Conservation (phyloP, 164 flowering plant species). For the Hamamelis virginiana region DNA sequence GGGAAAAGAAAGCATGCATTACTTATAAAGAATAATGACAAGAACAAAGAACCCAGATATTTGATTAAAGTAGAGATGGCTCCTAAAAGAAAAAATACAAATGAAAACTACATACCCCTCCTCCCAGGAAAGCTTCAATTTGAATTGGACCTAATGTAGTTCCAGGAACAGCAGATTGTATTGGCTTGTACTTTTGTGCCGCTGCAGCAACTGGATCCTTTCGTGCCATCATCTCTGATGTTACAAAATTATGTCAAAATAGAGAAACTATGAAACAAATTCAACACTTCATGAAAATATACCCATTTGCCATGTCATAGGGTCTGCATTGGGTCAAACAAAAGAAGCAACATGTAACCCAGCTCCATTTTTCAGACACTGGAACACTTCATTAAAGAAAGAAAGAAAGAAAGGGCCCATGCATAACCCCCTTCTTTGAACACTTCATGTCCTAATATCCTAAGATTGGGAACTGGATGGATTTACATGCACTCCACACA, state of each 20-base stretch:
- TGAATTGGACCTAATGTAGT: slow-evolving; percentile 94
- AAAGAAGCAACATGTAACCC: too few species aligned
- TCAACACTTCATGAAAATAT: too few species aligned
- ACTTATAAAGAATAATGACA: not conserved
- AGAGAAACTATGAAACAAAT: not conserved
- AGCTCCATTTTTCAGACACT: too few species aligned
- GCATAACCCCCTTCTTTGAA: too few species aligned
- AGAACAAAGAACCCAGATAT: slow-evolving; percentile 1
- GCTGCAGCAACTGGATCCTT: slow-evolving; percentile 90
- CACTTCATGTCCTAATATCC: too few species aligned
- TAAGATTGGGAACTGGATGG: too few species aligned
- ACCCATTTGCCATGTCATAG: too few species aligned
- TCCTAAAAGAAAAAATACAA: not conserved
- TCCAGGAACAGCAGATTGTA: slow-evolving; percentile 99
- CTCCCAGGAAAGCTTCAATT: slow-evolving; percentile 87
- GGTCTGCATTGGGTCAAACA: too few species aligned
- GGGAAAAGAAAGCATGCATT: not conserved
- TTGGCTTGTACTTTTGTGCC: slow-evolving; percentile 84
- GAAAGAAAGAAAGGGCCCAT: too few species aligned
- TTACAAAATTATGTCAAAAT: not conserved
- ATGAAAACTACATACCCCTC: slow-evolving; percentile 59
- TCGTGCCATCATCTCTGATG: slow-evolving; percentile 64
- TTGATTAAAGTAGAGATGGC: not conserved
- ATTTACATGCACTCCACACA: too few species aligned
- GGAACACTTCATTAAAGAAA: too few species aligned